These are phyloP conservation scores for Paxillus ammoniavirescens DNA, from an alignment of 768 basidiomycete genomes.

Conservation along the genomic window DNA sequence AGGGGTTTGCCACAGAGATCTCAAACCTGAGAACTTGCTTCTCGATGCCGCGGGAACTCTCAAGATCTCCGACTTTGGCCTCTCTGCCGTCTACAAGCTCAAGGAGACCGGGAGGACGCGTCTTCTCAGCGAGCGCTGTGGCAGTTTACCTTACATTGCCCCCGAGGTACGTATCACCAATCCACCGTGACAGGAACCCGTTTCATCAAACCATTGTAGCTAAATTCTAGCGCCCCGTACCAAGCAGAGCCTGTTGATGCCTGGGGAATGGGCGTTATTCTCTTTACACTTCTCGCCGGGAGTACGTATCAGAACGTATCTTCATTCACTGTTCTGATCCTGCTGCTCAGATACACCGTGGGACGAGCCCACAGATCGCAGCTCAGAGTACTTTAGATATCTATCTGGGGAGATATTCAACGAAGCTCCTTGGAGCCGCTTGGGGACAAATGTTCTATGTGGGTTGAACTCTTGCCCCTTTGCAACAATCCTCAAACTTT, in stretches of 20 bases:
- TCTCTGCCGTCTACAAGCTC: conserved; percentile 86
- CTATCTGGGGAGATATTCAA: conserved; percentile 69
- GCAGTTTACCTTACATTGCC: conserved; percentile 91
- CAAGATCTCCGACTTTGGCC: conserved; percentile 94
- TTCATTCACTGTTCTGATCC: not conserved
- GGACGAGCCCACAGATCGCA: conserved; percentile 86
- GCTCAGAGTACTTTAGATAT: conserved; percentile 79
- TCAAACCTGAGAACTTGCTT: conserved; percentile 95
- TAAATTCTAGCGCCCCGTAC: conserved; percentile 68
- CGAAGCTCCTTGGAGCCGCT: conserved; percentile 76
- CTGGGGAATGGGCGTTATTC: conserved; percentile 94
- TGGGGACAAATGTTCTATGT: conserved; percentile 63
- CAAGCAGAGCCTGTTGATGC: conserved; percentile 91
- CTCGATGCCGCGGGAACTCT: conserved; percentile 80
- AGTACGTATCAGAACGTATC: conserved; percentile 51
- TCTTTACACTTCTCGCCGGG: conserved; percentile 87
- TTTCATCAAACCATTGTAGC: conserved; percentile 36
- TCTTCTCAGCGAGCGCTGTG: conserved; percentile 76
- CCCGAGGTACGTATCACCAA: conserved; percentile 67
- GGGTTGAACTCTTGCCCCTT: conserved; percentile 23
- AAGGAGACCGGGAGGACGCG: conserved; percentile 79
- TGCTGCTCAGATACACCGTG: conserved; percentile 82
- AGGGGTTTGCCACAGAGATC: conserved; percentile 94
- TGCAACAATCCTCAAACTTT: not conserved
- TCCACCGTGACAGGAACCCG: not conserved